phyloP scores from a whole-genome alignment of 176 grass and related monocot species.

The Echinochloa phyllopogon region DNA sequence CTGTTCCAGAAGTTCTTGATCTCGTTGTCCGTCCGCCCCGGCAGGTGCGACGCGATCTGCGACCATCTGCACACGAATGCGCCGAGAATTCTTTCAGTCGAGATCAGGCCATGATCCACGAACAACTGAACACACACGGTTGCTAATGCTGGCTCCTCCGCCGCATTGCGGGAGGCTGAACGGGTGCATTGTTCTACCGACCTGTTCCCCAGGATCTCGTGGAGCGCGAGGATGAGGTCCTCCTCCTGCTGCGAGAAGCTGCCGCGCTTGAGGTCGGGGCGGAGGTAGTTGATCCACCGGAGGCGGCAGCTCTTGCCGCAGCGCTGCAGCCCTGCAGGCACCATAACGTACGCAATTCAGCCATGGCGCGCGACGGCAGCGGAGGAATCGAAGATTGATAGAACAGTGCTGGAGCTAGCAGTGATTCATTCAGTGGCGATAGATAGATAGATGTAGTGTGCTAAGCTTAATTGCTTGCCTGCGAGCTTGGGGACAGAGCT shows the following conservation, averaged over 20 bases:
- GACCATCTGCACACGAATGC: conserved; percentile 63
- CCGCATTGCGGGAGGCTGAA: background rate
- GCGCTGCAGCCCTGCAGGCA: conserved; percentile 59
- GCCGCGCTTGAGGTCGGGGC: conserved; percentile 82
- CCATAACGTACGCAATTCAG: background rate
- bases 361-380: background rate
- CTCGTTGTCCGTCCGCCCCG: conserved; percentile 87
- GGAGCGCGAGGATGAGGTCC: conserved; percentile 68
- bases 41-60: conserved; percentile 78
- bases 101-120: background rate
- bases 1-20: conserved; percentile 98
- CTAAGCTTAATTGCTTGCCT: conserved; percentile 45
- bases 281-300: conserved; percentile 85
- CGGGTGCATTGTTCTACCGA: conserved; percentile 2
- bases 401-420: background rate
- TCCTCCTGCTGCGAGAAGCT: conserved; percentile 86
- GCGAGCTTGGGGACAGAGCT: conserved; percentile 81
- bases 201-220: conserved; percentile 78
- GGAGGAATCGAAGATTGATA: background rate
- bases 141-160: background rate
- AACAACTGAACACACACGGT: background rate
- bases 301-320: conserved; percentile 92
- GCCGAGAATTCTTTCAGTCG: background rate
- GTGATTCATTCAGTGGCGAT: background rate
- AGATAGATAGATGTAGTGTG: too few species aligned